Percentiles rank a stretch among this genome's conserved stretches.
These are phyloP conservation scores for Asterella californica DNA, from an alignment of 225 moss, liverwort and hornwort species.

Conservation along the genomic window DNA sequence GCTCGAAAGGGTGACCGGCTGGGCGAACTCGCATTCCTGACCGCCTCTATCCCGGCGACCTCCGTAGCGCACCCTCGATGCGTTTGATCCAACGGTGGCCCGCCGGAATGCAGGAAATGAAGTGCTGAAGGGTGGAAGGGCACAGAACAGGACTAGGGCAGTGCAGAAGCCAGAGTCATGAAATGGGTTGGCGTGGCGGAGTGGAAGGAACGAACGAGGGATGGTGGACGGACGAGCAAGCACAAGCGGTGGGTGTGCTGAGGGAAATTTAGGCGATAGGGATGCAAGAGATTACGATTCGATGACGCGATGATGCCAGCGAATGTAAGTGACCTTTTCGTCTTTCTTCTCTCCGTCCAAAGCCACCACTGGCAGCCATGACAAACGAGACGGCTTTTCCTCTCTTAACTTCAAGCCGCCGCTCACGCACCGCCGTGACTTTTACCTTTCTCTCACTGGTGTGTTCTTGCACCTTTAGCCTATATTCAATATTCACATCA, in stretches of 20 bases:
- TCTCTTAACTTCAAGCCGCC: too few species aligned
- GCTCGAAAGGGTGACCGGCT: not conserved
- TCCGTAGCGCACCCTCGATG: not conserved
- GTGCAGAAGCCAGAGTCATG: not conserved
- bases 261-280: not conserved
- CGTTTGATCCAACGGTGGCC: not conserved
- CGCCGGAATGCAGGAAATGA: not conserved
- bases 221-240: not conserved
- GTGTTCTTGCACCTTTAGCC: too few species aligned
- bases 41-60: slow-evolving; percentile 2
- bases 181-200: slow-evolving; percentile 1
- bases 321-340: not conserved
- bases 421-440: too few species aligned
- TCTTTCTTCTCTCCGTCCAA: not conserved
- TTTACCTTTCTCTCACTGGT: too few species aligned
- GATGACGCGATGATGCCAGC: slow-evolving; percentile 2
- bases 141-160: not conserved
- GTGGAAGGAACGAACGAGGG: slow-evolving; percentile 1
- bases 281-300: not conserved
- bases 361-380: too few species aligned
- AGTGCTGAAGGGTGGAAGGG: slow-evolving; percentile 2
- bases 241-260: not conserved
- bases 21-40: slow-evolving; percentile 10
- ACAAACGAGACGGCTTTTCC: too few species aligned
- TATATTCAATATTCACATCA: too few species aligned